Conservation (phyloP, 2,329 filamentous ascomycete species). For the Bimuria novae-zelandiae region DNA sequence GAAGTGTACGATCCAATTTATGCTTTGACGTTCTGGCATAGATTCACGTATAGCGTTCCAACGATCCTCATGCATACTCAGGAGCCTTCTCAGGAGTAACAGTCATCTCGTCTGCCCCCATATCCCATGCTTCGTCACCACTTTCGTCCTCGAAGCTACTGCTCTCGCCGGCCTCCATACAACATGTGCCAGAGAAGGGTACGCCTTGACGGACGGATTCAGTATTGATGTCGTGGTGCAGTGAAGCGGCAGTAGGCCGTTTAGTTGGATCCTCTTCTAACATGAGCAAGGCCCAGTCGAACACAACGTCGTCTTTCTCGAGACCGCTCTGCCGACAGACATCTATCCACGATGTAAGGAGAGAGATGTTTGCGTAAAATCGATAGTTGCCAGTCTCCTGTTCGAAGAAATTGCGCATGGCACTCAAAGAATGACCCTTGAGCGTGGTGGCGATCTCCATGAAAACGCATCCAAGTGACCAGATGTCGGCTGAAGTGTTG, state of each 20-base stretch:
- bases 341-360: slow-evolving; percentile 1
- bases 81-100: background rate
- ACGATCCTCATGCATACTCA: background rate
- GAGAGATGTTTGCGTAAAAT: slow-evolving; percentile 9
- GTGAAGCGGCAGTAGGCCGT: slow-evolving; percentile 9
- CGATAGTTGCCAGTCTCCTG: slow-evolving; percentile 6
- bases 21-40: background rate
- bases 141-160: slow-evolving; percentile 71
- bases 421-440: background rate
- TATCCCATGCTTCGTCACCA: slow-evolving; percentile 96
- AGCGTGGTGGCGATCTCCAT: slow-evolving; percentile 7
- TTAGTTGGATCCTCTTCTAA: slow-evolving; percentile 3
- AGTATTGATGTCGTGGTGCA: slow-evolving; percentile 3
- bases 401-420: slow-evolving; percentile 12
- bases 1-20: background rate
- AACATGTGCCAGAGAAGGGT: slow-evolving; percentile 12
- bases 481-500: slow-evolving; percentile 8
- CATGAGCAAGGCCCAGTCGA: slow-evolving; percentile 11
- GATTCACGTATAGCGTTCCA: background rate
- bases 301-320: slow-evolving; percentile 8
- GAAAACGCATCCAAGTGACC: slow-evolving; percentile 15
- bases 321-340: background rate
- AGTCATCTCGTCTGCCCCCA: slow-evolving; percentile 53
- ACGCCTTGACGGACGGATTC: slow-evolving; percentile 2
- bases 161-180: slow-evolving; percentile 6